phyloP scores from a whole-genome alignment of 23 red algal species.

The Gracilaria gracilis region DNA sequence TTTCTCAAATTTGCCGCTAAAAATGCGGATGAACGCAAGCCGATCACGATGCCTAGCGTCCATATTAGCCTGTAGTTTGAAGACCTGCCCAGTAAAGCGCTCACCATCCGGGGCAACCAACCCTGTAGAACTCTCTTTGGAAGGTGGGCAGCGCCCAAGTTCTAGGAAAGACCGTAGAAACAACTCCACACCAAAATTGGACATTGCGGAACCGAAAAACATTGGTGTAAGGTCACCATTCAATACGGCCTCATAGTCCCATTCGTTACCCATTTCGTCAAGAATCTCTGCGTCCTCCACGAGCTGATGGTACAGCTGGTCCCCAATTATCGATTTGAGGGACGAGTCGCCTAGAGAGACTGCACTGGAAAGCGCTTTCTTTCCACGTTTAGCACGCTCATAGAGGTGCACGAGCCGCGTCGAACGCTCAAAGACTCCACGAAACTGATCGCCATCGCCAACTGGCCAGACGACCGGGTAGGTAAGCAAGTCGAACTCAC shows the following conservation, averaged over 20 bases:
- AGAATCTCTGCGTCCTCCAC: slow-evolving; percentile 83
- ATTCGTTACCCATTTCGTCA: slow-evolving; percentile 66
- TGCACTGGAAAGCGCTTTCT: slow-evolving; percentile 55
- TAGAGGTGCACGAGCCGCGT: slow-evolving; percentile 74
- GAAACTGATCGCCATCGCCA: slow-evolving; percentile 84
- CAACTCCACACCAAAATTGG: slow-evolving; percentile 87
- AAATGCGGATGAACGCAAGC: slow-evolving; percentile 80
- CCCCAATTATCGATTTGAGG: slow-evolving; percentile 31
- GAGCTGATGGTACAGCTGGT: slow-evolving; percentile 59
- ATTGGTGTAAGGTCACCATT: slow-evolving; percentile 75
- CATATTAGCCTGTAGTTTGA: slow-evolving; percentile 92
- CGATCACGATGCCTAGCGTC: slow-evolving; percentile 87
- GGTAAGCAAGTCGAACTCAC: slow-evolving; percentile 68
- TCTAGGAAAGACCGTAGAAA: slow-evolving; percentile 78
- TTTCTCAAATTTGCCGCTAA: slow-evolving; percentile 76
- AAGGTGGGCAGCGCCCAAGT: slow-evolving; percentile 71
- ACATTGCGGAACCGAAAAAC: slow-evolving; percentile 88
- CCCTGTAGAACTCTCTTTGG: slow-evolving; percentile 43
- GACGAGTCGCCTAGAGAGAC: slow-evolving; percentile 44
- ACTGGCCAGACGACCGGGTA: slow-evolving; percentile 87
- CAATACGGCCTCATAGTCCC: slow-evolving; percentile 57
- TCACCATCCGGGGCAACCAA: slow-evolving; percentile 53
- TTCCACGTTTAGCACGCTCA: slow-evolving; percentile 50
- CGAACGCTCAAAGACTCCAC: slow-evolving; percentile 75
- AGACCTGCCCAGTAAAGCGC: slow-evolving; percentile 76